These are phyloP conservation scores for Neofusicoccum parvum DNA, from an alignment of 2,329 filamentous ascomycete genomes.

Conservation along the genomic window DNA sequence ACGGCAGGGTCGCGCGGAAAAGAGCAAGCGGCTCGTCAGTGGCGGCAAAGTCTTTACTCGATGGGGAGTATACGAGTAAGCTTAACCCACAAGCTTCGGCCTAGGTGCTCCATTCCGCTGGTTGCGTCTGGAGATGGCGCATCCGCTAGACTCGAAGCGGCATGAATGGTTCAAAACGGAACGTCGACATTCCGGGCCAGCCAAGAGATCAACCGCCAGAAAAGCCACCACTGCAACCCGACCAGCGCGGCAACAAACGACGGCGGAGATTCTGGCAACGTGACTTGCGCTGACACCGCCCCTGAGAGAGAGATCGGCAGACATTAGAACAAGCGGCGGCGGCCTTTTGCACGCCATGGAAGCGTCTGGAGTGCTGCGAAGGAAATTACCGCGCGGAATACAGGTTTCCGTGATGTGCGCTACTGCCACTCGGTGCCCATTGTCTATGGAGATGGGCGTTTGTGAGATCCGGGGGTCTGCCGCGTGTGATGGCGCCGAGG, in stretches of 20 bases:
- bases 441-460: neutral
- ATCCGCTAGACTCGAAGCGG: neutral
- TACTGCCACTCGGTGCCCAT: neutral
- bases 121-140: neutral
- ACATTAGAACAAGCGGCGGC: neutral
- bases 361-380: neutral
- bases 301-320: neutral
- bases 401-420: neutral
- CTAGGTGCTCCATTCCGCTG: neutral
- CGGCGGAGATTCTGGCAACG: neutral
- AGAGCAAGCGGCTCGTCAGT: neutral
- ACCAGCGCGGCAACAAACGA: neutral
- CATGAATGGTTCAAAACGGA: constrained; percentile 1
- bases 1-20: neutral
- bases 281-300: neutral
- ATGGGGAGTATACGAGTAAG: neutral
- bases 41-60: neutral
- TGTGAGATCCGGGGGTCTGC: neutral
- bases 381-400: neutral
- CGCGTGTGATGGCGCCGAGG: neutral
- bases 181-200: neutral
- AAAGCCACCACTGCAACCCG: neutral
- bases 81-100: constrained; percentile 9
- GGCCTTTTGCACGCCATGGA: neutral
- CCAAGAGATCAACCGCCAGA: neutral